phyloP scores from a whole-genome alignment of 176 grass and related monocot genomes.

The Carex cristatella region DNA sequence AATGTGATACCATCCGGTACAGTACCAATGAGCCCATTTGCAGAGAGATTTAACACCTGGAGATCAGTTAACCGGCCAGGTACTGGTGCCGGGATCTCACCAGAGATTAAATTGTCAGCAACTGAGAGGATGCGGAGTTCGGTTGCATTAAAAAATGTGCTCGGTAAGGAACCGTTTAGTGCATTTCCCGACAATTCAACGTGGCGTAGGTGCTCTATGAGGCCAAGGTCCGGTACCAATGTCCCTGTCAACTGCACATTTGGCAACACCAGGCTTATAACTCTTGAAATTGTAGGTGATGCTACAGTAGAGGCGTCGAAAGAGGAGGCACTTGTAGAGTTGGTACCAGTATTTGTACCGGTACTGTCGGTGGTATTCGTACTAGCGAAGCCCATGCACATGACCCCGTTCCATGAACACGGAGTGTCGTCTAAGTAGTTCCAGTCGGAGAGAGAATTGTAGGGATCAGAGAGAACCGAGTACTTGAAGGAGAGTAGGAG shows the following conservation, averaged over 20 bases:
- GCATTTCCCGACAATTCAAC: conserved; percentile 77
- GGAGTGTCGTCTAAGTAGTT: conserved; percentile 39
- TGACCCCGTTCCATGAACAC: conserved; percentile 81
- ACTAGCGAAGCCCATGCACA: conserved; percentile 65
- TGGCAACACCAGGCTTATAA: conserved; percentile 65
- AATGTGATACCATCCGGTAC: conserved; percentile 38
- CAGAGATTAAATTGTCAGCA: conserved; percentile 47
- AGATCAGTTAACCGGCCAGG: conserved; percentile 20
- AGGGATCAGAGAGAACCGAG: conserved; percentile 59
- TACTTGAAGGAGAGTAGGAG: conserved; percentile 76
- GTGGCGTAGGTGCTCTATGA: conserved; percentile 77
- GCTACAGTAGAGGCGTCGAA: conserved; percentile 13
- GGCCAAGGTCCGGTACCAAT: conserved; percentile 45
- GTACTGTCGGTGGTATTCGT: not conserved
- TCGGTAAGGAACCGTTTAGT: conserved; percentile 43
- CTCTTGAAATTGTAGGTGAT: conserved; percentile 53
- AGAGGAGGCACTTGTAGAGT: not conserved
- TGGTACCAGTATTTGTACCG: conserved; percentile 8
- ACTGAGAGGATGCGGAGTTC: conserved; percentile 70
- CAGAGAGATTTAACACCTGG: conserved; percentile 70
- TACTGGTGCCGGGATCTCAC: conserved; percentile 37
- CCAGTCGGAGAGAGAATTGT: conserved; percentile 55
- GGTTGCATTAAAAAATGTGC: conserved; percentile 43
- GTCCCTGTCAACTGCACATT: conserved; percentile 44
- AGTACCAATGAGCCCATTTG: conserved; percentile 44